A percentile compares a stretch with the other conserved stretches of the same genome.
Evolutionary conservation across 768 basidiomycete genomes (phyloP).

Genomic region (Daedaleopsis nitida): DNA sequence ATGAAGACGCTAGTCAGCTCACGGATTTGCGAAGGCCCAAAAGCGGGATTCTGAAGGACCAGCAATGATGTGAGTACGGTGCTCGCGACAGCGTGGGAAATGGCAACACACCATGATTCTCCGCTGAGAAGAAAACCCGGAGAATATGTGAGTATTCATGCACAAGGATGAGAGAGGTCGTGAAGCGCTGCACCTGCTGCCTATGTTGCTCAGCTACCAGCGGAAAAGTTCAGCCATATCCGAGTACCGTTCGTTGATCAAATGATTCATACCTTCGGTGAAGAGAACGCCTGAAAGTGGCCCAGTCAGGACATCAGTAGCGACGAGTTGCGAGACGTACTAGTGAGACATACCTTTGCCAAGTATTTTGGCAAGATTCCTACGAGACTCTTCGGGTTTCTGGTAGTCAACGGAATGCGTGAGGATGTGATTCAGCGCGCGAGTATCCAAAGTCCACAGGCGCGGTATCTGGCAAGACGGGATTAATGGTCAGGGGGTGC

Average conservation of each 20-base stretch:
- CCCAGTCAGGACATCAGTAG: not conserved
- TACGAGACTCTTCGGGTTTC: slow-evolving; percentile 50
- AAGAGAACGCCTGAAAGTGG: slow-evolving; percentile 46
- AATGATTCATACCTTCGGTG: slow-evolving; percentile 35
- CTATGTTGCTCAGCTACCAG: slow-evolving; percentile 35
- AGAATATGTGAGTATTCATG: not conserved
- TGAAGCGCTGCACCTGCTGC: slow-evolving; percentile 33
- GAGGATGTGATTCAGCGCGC: slow-evolving; percentile 67
- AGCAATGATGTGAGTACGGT: not conserved
- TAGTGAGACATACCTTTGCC: slow-evolving; percentile 35
- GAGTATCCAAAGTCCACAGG: slow-evolving; percentile 45
- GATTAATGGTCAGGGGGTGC: not conserved
- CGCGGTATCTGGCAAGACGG: not conserved
- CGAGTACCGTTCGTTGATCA: not conserved
- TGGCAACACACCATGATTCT: slow-evolving; percentile 30
- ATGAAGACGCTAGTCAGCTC: slow-evolving; percentile 59
- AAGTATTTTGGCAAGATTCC: slow-evolving; percentile 42
- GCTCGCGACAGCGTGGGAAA: not conserved
- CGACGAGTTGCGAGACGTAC: not conserved
- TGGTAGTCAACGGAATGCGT: slow-evolving; percentile 57
- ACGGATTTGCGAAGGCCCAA: slow-evolving; percentile 59
- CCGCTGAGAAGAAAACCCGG: not conserved
- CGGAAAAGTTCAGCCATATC: not conserved
- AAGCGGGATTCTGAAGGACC: slow-evolving; percentile 57
- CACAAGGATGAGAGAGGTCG: not conserved